These are phyloP conservation scores for Carex cristatella DNA, from an alignment of 176 grass and related monocot genomes.

Conservation along the genomic window DNA sequence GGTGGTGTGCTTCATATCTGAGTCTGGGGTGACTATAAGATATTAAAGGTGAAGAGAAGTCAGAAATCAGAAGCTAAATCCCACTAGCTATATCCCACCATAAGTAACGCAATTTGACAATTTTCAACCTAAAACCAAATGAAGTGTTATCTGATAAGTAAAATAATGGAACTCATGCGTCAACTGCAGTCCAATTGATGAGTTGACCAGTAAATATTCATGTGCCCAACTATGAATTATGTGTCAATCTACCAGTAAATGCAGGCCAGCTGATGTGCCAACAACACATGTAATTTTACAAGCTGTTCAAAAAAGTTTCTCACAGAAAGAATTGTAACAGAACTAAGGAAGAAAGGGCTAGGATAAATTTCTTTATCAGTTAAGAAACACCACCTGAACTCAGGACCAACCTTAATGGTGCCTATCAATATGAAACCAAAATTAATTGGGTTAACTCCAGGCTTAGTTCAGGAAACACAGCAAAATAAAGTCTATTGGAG, in stretches of 20 bases:
- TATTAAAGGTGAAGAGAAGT: constrained; percentile 1
- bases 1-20: constrained; percentile 37
- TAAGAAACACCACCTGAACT: constrained; percentile 1
- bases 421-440: neutral
- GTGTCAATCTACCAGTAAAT: neutral
- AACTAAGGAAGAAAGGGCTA: neutral
- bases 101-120: neutral
- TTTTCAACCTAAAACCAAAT: neutral
- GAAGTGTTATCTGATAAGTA: neutral
- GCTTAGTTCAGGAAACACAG: neutral
- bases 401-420: neutral
- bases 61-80: neutral
- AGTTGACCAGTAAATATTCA: neutral
- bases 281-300: neutral
- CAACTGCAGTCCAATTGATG: neutral
- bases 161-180: neutral
- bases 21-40: constrained; percentile 25
- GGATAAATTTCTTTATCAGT: neutral
- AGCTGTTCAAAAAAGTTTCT: neutral
- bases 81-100: neutral
- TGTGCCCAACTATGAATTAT: neutral
- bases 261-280: neutral
- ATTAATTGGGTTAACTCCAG: neutral
- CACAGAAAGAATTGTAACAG: neutral
- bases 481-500: neutral